Conservation (phyloP, 768 basidiomycete species). For the Psilocybe sp. region DNA sequence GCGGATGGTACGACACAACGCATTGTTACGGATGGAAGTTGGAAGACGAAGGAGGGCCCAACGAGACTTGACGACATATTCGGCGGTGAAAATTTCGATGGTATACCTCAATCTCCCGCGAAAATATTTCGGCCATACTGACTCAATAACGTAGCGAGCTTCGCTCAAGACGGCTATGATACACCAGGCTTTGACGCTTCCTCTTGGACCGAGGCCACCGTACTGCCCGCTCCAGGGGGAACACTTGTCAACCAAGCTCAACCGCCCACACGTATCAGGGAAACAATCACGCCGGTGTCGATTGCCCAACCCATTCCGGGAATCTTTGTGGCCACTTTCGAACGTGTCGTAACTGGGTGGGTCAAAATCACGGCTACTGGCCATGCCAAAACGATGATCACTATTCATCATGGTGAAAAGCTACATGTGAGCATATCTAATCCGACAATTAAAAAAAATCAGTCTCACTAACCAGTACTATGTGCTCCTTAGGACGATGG, state of each 20-base stretch:
- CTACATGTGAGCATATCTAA: slow-evolving; percentile 13
- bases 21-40: slow-evolving; percentile 17
- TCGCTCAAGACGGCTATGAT: slow-evolving; percentile 18
- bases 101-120: slow-evolving; percentile 9
- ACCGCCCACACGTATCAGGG: slow-evolving; percentile 21
- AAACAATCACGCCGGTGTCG: slow-evolving; percentile 17
- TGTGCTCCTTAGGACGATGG: slow-evolving; percentile 1
- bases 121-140: background rate
- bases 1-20: slow-evolving; percentile 19
- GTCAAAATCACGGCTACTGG: slow-evolving; percentile 21
- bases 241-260: slow-evolving; percentile 19
- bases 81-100: slow-evolving; percentile 28
- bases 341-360: slow-evolving; percentile 27
- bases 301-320: slow-evolving; percentile 23
- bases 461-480: background rate
- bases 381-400: slow-evolving; percentile 21
- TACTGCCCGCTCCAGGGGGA: slow-evolving; percentile 18
- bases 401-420: slow-evolving; percentile 28
- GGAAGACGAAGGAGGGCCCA: slow-evolving; percentile 24
- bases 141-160: slow-evolving; percentile 16
- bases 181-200: slow-evolving; percentile 14
- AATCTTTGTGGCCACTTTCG: slow-evolving; percentile 22
- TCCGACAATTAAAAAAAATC: background rate
- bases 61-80: slow-evolving; percentile 27
- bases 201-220: slow-evolving; percentile 17